Conservation (phyloP, 2,329 filamentous ascomycete species). For the Clarireedia sp. region DNA sequence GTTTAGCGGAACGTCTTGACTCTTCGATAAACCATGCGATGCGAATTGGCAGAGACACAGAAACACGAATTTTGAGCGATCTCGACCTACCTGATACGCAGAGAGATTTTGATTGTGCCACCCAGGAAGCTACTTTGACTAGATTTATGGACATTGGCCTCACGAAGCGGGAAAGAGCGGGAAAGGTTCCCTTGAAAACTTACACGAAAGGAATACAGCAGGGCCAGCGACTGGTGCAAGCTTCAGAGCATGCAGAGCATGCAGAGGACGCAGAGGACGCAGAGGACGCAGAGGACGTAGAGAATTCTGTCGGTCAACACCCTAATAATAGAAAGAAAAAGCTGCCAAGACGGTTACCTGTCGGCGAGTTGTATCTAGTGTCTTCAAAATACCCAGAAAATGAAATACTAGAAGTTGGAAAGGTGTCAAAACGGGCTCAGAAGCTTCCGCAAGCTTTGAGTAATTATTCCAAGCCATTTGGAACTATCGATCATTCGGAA, state of each 20-base stretch:
- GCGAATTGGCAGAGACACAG: background rate
- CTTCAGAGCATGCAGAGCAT: background rate
- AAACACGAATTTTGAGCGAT: background rate
- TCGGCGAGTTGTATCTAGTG: slow-evolving; percentile 15
- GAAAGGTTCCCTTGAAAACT: background rate
- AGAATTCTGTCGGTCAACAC: background rate
- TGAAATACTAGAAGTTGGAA: background rate
- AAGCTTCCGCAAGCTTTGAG: background rate
- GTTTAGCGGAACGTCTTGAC: background rate
- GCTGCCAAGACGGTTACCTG: slow-evolving; percentile 10
- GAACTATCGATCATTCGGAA: slow-evolving; percentile 9
- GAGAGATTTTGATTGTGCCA: background rate
- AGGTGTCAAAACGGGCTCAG: background rate
- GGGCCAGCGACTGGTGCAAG: background rate
- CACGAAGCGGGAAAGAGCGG: background rate
- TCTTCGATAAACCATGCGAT: background rate
- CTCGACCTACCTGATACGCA: background rate
- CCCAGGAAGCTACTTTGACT: background rate
- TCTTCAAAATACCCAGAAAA: slow-evolving; percentile 2
- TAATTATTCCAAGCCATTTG: slow-evolving; percentile 1
- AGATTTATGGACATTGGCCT: background rate
- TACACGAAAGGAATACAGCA: background rate
- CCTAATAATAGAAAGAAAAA: background rate
- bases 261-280: background rate
- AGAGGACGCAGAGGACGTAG: too few relatives aligned